Evolutionary conservation across 106 monocot species (phyloP).

Genomic region (Platanthera zijinensis): DNA sequence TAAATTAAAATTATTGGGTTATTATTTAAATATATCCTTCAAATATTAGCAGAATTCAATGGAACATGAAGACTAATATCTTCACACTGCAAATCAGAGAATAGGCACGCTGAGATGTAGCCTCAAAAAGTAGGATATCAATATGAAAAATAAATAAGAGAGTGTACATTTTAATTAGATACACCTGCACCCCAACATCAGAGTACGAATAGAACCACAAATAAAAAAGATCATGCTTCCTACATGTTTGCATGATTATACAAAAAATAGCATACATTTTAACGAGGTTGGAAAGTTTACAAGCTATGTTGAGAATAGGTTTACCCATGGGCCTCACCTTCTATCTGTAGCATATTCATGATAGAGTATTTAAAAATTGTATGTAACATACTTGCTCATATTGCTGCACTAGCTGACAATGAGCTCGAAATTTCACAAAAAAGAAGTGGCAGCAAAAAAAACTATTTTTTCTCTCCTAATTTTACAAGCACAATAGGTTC

Average conservation of each 20-base stretch:
- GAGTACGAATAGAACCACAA: background rate
- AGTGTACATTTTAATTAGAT: background rate
- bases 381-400: background rate
- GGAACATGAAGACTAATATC: background rate
- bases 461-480: background rate
- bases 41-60: background rate
- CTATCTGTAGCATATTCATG: background rate
- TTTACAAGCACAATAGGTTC: background rate
- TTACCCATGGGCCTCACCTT: background rate
- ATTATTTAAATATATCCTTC: background rate
- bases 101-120: background rate
- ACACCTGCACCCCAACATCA: background rate
- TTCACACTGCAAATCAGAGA: background rate
- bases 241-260: background rate
- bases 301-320: background rate
- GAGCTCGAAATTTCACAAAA: background rate
- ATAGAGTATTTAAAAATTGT: background rate
- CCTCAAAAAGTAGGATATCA: background rate
- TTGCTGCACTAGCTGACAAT: background rate
- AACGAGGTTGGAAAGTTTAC: background rate
- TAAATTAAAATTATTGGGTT: background rate
- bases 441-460: background rate
- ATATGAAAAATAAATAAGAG: background rate
- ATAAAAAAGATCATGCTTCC: background rate
- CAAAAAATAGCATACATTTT: background rate